Evolutionary conservation across 2,329 filamentous ascomycete genomes (phyloP), one percentile per base, ranked within the genome.

Genomic region (Fusarium dlaminii): DNA sequence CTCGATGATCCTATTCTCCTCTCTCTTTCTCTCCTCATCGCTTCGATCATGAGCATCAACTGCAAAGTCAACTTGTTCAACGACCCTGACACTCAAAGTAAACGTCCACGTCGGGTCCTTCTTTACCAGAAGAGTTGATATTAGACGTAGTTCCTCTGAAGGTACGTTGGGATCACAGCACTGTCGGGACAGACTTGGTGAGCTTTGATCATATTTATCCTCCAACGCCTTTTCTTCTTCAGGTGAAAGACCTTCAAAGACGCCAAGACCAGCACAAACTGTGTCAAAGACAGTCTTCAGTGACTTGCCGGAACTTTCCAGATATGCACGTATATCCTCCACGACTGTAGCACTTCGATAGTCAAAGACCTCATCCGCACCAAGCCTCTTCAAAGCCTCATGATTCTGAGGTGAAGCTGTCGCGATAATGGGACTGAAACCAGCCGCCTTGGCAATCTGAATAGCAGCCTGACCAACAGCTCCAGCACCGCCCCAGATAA

Each of bases 401-500:
- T 72, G 70, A 1, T 73, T 73, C 9, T 70, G 48, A 1, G 55
- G 36, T 6, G 70, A 72, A 1, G 69, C 70, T 4, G 70, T 72
- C 1, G 49, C 57, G 17, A 73, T 42, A 2, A 72, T 66, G 3
- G 70, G 54, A 5, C n/a, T 20, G 20, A 72, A 57, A 1, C 70
- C 70, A 10, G 58, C 65, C 18, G 49, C 69, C 30, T 70, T 70
- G 9, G 70, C 55, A 1, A 72, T 22, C 15, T 72, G 70, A 1
- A 70, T 34, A 6, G 69, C 65, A 15, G 65, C 70, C 9, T 70
- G 59, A 0, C 70, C 70, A 1, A 72, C 70, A 4, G 32, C 30
- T 0, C 54, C 48, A 0, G 69, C 64, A 4, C 70, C 70, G 14
- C 70, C 70, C 70, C 70, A 72, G 2, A 72, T 46, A 6, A 71